Percentiles rank a stretch among this genome's conserved stretches.
These are phyloP conservation scores for Dactylorhiza incarnata DNA, from an alignment of 106 monocot genomes.

Conservation along the genomic window DNA sequence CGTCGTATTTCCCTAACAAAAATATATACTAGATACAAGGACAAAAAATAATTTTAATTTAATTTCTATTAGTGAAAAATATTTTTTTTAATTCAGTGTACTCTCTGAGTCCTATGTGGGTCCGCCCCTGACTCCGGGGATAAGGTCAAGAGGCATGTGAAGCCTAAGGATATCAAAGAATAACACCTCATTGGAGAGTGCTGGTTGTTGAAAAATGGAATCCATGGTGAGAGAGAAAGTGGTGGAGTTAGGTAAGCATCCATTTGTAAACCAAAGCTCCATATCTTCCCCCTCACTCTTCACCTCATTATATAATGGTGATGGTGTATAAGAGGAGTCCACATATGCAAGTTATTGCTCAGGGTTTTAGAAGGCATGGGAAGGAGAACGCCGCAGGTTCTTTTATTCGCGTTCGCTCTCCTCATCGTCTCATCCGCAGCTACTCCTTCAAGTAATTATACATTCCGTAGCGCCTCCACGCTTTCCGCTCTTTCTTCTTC, in stretches of 20 bases:
- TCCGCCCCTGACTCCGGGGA: too few species aligned
- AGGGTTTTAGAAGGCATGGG: neutral
- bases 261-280: neutral
- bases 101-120: too few species aligned
- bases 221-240: neutral
- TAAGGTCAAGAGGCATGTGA: too few species aligned
- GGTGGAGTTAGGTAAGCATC: neutral
- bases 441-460: neutral
- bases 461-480: neutral
- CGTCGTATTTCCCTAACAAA: too few species aligned
- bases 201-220: too few species aligned
- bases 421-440: slow-evolving; percentile 9
- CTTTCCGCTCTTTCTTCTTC: neutral
- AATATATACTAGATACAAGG: too few species aligned
- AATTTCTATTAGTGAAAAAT: too few species aligned
- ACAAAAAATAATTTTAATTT: too few species aligned
- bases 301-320: neutral
- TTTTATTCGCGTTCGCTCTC: neutral
- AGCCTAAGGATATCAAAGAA: too few species aligned
- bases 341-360: neutral
- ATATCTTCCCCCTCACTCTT: neutral
- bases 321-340: neutral
- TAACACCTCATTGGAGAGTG: too few species aligned
- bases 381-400: neutral
- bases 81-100: too few species aligned